A percentile compares a stretch with the other conserved stretches of the same genome.
These are phyloP conservation scores for Debaryomyces maramus DNA, from an alignment of 805 yeast species.

Conservation along the genomic window DNA sequence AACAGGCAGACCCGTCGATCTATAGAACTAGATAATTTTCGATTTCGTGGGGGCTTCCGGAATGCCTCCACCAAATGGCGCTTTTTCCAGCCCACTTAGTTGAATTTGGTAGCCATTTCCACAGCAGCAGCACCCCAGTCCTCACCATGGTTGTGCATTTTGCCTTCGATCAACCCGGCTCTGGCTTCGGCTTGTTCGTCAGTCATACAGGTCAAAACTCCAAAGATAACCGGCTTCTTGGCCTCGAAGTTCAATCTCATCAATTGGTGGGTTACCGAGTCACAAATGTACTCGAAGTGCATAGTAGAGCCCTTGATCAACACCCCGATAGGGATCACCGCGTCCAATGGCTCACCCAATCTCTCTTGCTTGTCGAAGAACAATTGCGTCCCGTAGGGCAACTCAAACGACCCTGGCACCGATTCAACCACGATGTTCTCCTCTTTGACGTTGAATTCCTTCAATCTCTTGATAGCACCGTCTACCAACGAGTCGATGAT, in stretches of 20 bases:
- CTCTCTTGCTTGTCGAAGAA: slow-evolving; percentile 46
- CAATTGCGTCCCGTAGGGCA: slow-evolving; percentile 76
- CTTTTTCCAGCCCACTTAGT: too few relatives aligned
- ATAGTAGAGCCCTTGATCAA: slow-evolving; percentile 94
- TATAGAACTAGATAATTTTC: too few relatives aligned
- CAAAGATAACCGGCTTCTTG: slow-evolving; percentile 83
- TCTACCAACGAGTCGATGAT: slow-evolving; percentile 77
- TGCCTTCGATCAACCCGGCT: slow-evolving; percentile 76
- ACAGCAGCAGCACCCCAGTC: slow-evolving; percentile 99
- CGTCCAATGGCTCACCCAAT: slow-evolving; percentile 61
- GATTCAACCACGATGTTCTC: slow-evolving; percentile 78
- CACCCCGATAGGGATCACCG: slow-evolving; percentile 90
- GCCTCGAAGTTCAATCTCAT: slow-evolving; percentile 77
- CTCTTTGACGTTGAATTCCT: slow-evolving; percentile 66
- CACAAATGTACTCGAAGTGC: slow-evolving; percentile 98
- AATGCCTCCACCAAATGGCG: too few relatives aligned
- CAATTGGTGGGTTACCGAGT: slow-evolving; percentile 78
- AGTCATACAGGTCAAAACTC: slow-evolving; percentile 88
- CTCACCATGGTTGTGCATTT: slow-evolving; percentile 92
- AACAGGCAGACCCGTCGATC: too few relatives aligned
- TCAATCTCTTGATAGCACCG: slow-evolving; percentile 68
- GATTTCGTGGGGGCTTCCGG: too few relatives aligned
- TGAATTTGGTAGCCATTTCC: slow-evolving; percentile 66
- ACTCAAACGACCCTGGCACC: slow-evolving; percentile 94
- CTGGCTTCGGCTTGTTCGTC: slow-evolving; percentile 92